Evolutionary conservation across 2,329 filamentous ascomycete genomes (phyloP), one percentile per base, ranked within the genome.

Genomic region (Neonectria hederae): DNA sequence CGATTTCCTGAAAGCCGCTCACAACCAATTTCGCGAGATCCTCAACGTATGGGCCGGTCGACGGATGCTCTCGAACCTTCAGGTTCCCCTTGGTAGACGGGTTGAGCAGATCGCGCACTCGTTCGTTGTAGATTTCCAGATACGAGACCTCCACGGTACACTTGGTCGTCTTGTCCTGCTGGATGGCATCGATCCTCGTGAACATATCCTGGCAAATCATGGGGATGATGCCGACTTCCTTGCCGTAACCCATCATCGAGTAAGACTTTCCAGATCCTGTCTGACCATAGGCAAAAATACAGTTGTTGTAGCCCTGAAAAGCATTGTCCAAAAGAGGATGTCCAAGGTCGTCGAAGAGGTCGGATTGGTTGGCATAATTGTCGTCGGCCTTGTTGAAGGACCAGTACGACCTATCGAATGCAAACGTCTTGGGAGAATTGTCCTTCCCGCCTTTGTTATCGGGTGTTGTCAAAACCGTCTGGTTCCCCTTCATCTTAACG

Each of bases 181-280:
- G 86, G 74, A 95, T 84, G 53, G 82, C 81, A 26, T 83, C 83
- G 76, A 99, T 99, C 68, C 95, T 87, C 76, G 91, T 88, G 78
- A 99, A 99, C 94, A 99, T 98, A 75, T 97, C 91, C 82, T 96
- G 92, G 79, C 96, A 99, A 82, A 99, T 99, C 75, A 90, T 92
- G 49, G 97, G 96, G 67, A 98, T 98, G 68, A 99, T 96, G 78
- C 96, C 96, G 62, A 94, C 88, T 76, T 99, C 95, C 75, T 95
- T 91, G 58, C 96, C 96, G 81, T 98, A 99, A 53, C 96, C 96
- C 96, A 99, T 99, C 95, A 99, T 99, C 32, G 94, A 97, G 80
- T 99, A 99, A 17, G 94, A 97, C 82, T 99, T 99, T 80, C 96
- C 96, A 1, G 96, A 98, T 71, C 96, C 96, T 2, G 96, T 99